A percentile compares a stretch with the other conserved stretches of the same genome.
phyloP scores from a whole-genome alignment of 768 basidiomycete species.

The Exsudoporus frostii region DNA sequence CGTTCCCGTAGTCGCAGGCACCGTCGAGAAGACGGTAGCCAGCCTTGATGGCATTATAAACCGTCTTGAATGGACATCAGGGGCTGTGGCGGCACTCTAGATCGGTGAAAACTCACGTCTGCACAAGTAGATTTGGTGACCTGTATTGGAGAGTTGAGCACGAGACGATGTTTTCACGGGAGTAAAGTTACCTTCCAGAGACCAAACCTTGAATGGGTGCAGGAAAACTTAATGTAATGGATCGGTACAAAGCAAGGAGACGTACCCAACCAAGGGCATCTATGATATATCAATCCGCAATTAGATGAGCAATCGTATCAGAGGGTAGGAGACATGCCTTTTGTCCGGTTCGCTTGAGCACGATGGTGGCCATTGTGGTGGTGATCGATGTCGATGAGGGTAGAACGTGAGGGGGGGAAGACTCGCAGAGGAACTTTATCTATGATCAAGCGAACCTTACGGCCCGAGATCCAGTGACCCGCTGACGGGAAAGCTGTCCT shows the following conservation, averaged over 20 bases:
- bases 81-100: background rate
- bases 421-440: conserved; percentile 2
- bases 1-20: conserved; percentile 87
- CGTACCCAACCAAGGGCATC: conserved; percentile 72
- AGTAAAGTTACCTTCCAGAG: conserved; percentile 58
- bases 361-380: conserved; percentile 46
- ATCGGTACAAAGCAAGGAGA: conserved; percentile 4
- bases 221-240: background rate
- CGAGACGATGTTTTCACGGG: background rate
- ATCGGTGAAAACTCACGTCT: conserved; percentile 39
- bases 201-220: conserved; percentile 49
- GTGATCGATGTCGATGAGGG: conserved; percentile 12
- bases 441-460: background rate
- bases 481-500: background rate
- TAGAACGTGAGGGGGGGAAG: background rate
- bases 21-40: conserved; percentile 88
- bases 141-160: conserved; percentile 30
- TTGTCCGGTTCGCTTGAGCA: conserved; percentile 56
- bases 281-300: conserved; percentile 23
- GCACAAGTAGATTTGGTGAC: conserved; percentile 59
- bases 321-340: conserved; percentile 39
- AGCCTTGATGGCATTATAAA: conserved; percentile 81
- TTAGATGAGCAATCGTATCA: background rate
- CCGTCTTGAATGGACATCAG: conserved; percentile 44
- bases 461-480: conserved; percentile 9